phyloP scores from a whole-genome alignment of 495 filamentous ascomycete species.

The Filosporella fistucella region DNA sequence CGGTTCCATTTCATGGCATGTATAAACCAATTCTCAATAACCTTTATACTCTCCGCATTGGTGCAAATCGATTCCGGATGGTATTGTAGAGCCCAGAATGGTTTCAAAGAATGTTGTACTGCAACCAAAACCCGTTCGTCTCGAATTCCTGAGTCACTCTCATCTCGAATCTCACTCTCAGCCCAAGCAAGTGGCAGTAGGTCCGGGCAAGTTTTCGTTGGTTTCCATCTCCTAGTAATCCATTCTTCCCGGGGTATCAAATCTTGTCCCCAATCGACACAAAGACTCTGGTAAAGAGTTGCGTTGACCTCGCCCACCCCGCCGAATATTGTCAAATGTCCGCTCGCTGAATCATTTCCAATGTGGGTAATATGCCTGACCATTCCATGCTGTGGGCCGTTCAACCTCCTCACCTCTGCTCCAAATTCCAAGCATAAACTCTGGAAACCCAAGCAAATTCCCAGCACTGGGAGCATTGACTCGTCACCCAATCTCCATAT shows the following conservation, averaged over 20 bases:
- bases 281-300: constrained; percentile 85
- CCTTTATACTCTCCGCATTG: constrained; percentile 53
- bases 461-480: constrained; percentile 67
- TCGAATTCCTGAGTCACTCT: constrained; percentile 21
- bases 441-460: constrained; percentile 92
- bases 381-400: constrained; percentile 75
- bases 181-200: constrained; percentile 67
- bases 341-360: constrained; percentile 25
- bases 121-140: constrained; percentile 69
- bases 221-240: constrained; percentile 16
- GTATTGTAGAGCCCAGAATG: constrained; percentile 91
- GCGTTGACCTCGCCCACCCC: constrained; percentile 56
- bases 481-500: constrained; percentile 64
- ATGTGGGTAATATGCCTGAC: constrained; percentile 57
- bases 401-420: constrained; percentile 55
- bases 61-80: constrained; percentile 95
- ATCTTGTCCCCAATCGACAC: constrained; percentile 52
- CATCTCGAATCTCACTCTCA: constrained; percentile 30
- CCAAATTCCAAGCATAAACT: constrained; percentile 68
- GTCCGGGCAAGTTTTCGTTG: constrained; percentile 18
- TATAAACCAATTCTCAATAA: constrained; percentile 77
- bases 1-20: constrained; percentile 45
- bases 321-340: constrained; percentile 34
- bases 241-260: constrained; percentile 27
- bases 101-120: constrained; percentile 61